These are phyloP conservation scores for Talaromyces sp. DNA, from an alignment of 2,329 filamentous ascomycete species.

Conservation along the genomic window DNA sequence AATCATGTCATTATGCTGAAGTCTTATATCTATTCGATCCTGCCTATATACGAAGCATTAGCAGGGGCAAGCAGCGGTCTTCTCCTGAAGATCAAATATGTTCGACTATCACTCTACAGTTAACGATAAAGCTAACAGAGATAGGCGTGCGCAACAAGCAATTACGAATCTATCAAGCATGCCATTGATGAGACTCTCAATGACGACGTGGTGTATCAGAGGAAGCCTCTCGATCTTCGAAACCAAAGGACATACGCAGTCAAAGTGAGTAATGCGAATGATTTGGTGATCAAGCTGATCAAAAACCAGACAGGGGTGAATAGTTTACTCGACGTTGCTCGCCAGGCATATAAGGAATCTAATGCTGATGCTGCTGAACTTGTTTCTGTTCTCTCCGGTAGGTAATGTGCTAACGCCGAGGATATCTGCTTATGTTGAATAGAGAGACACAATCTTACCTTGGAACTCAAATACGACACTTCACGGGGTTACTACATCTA, in stretches of 20 bases:
- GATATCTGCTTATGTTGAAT: constrained; percentile 22
- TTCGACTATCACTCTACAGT: constrained; percentile 25
- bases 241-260: constrained; percentile 91
- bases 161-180: constrained; percentile 58
- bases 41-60: constrained; percentile 66
- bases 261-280: constrained; percentile 41
- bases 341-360: constrained; percentile 85
- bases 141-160: constrained; percentile 62
- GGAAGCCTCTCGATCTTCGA: constrained; percentile 74
- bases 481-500: constrained; percentile 76
- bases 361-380: constrained; percentile 74
- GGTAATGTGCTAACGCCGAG: constrained; percentile 17
- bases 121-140: neutral
- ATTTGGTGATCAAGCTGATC: too few species aligned
- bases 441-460: constrained; percentile 58
- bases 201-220: constrained; percentile 74
- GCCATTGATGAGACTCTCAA: constrained; percentile 72
- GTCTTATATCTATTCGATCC: constrained; percentile 68
- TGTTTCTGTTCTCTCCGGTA: constrained; percentile 65
- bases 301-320: constrained; percentile 67
- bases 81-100: constrained; percentile 63
- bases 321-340: constrained; percentile 80
- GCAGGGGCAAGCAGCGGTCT: constrained; percentile 61
- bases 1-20: constrained; percentile 87
- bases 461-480: constrained; percentile 72